phyloP scores from a whole-genome alignment of 495 filamentous ascomycete species.

The Chaetomium fimeti region DNA sequence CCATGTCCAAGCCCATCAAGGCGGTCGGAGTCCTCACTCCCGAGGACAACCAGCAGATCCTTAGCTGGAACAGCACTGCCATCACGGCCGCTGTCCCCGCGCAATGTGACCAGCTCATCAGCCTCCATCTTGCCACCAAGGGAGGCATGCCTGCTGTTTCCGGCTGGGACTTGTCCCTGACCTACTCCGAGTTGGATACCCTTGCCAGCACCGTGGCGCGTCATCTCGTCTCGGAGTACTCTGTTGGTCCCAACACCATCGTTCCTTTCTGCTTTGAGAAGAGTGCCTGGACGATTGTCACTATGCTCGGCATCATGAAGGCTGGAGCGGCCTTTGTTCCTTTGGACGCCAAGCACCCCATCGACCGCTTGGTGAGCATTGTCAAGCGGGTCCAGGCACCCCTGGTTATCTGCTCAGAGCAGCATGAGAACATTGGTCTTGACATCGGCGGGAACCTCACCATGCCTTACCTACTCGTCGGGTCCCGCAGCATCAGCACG shows the following conservation, averaged over 20 bases:
- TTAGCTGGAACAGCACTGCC: constrained; percentile 7
- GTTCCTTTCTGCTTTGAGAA: constrained; percentile 53
- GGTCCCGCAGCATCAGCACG: neutral
- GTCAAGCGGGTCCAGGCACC: constrained; percentile 1
- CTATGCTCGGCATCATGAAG: constrained; percentile 47
- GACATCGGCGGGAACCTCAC: neutral
- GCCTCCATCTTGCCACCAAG: constrained; percentile 7
- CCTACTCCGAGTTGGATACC: constrained; percentile 3
- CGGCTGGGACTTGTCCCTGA: constrained; percentile 3
- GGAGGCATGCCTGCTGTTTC: neutral
- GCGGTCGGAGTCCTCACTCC: neutral
- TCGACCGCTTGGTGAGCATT: constrained; percentile 7
- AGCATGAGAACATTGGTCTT: constrained; percentile 1
- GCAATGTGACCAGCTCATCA: constrained; percentile 16
- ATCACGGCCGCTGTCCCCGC: neutral
- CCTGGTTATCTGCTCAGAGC: constrained; percentile 12
- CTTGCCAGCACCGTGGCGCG: constrained; percentile 5
- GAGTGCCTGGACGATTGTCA: constrained; percentile 44
- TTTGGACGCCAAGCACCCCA: constrained; percentile 54
- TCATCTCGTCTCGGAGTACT: neutral
- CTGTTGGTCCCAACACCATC: constrained; percentile 8
- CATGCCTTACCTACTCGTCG: constrained; percentile 11
- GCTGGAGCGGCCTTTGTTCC: constrained; percentile 52
- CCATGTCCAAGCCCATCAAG: neutral
- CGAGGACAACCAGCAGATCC: constrained; percentile 10